phyloP scores from a whole-genome alignment of 805 yeast species.

The Lipomyces oligophaga region DNA sequence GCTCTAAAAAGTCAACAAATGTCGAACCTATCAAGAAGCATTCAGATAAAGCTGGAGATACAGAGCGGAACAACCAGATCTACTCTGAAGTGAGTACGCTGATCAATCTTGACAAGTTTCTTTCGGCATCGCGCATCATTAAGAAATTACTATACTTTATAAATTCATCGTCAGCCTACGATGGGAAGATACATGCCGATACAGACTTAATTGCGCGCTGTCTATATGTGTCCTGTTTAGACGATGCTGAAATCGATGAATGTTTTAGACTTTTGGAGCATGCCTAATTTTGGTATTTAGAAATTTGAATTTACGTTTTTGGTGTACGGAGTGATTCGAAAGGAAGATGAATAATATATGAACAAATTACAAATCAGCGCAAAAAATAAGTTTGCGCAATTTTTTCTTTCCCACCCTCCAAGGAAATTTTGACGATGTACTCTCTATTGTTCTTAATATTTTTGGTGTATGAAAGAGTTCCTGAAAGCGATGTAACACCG shows the following conservation, averaged over 20 bases:
- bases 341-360: background rate
- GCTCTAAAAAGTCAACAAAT: no score
- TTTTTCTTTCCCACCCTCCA: conserved; percentile 34
- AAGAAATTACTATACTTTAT: conserved; percentile 73
- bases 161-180: conserved; percentile 76
- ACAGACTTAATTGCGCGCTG: conserved; percentile 76
- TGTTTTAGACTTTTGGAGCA: conserved; percentile 40
- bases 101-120: conserved; percentile 74
- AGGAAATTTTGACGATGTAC: conserved; percentile 71
- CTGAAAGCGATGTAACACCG: conserved; percentile 58
- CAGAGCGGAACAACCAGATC: no score
- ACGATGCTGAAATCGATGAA: conserved; percentile 54
- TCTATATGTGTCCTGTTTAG: conserved; percentile 68
- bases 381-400: conserved; percentile 15
- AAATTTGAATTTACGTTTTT: conserved; percentile 1
- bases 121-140: conserved; percentile 70
- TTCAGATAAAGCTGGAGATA: no score
- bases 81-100: no score
- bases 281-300: conserved; percentile 2
- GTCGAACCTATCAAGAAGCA: no score
- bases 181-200: conserved; percentile 43
- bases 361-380: conserved; percentile 7
- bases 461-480: conserved; percentile 66
- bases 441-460: conserved; percentile 71
- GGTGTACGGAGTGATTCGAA: background rate